phyloP scores from a whole-genome alignment of 495 filamentous ascomycete genomes.

The Tuber umbilicatum region DNA sequence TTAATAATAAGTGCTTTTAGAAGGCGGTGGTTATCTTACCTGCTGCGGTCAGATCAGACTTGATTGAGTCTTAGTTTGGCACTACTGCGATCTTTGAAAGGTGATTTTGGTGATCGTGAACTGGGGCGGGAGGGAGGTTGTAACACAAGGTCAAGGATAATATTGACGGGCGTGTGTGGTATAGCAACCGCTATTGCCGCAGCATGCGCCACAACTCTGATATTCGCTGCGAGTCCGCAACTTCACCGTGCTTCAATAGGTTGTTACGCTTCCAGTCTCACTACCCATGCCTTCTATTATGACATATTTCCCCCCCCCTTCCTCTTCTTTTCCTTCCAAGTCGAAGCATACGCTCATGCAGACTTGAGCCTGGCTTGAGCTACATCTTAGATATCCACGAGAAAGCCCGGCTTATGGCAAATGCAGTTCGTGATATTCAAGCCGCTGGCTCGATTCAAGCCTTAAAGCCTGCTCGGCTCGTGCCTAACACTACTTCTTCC shows the following conservation, averaged over 20 bases:
- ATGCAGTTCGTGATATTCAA: too few relatives aligned
- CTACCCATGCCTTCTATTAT: too few relatives aligned
- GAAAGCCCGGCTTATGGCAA: too few relatives aligned
- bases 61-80: slow-evolving; percentile 56
- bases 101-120: neutral
- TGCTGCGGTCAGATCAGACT: slow-evolving; percentile 56
- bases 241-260: too few relatives aligned
- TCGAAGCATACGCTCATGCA: too few relatives aligned
- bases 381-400: too few relatives aligned
- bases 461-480: too few relatives aligned
- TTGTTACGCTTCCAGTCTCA: too few relatives aligned
- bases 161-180: slow-evolving; percentile 63
- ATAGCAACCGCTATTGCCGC: slow-evolving; percentile 57
- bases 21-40: slow-evolving; percentile 61
- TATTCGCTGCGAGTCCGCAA: slow-evolving; percentile 56
- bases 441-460: too few relatives aligned
- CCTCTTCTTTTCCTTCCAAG: too few relatives aligned
- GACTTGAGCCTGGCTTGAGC: too few relatives aligned
- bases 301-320: too few relatives aligned
- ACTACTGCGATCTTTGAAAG: slow-evolving; percentile 53
- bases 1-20: neutral
- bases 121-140: neutral
- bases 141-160: slow-evolving; percentile 59
- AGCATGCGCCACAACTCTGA: slow-evolving; percentile 58
- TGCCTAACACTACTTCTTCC: slow-evolving; percentile 12